A percentile compares a stretch with the other conserved stretches of the same genome.
Conservation (phyloP, 441 rosid species). For the Daphne laureola region DNA sequence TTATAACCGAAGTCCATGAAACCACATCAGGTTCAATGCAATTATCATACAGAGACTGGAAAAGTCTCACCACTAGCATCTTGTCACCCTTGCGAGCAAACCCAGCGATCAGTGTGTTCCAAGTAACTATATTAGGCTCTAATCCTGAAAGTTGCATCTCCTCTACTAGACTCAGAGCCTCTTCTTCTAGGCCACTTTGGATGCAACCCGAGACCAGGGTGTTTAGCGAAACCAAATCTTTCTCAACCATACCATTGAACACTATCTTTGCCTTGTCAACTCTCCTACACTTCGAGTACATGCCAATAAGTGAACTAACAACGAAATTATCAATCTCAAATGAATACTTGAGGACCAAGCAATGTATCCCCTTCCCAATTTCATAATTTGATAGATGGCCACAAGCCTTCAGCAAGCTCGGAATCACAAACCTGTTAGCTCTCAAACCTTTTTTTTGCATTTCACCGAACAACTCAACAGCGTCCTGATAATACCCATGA, state of each 20-base stretch:
- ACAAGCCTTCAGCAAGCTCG: constrained; percentile 70
- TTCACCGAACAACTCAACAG: constrained; percentile 31
- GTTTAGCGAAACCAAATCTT: constrained; percentile 62
- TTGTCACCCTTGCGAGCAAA: constrained; percentile 51
- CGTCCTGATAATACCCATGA: constrained; percentile 35
- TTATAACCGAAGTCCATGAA: constrained; percentile 73
- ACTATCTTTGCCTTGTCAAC: constrained; percentile 36
- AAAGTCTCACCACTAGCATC: constrained; percentile 32
- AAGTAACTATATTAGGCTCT: constrained; percentile 55
- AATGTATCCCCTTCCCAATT: constrained; percentile 51
- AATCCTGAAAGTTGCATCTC: constrained; percentile 28
- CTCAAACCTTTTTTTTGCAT: constrained; percentile 43
- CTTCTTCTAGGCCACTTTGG: constrained; percentile 31
- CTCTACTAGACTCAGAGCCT: constrained; percentile 53
- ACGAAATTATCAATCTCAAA: constrained; percentile 51
- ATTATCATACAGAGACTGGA: constrained; percentile 37
- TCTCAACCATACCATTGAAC: constrained; percentile 36
- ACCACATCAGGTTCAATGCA: constrained; percentile 64
- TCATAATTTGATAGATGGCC: constrained; percentile 37
- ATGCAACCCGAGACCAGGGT: constrained; percentile 69
- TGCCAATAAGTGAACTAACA: constrained; percentile 59
- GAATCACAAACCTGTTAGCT: constrained; percentile 48
- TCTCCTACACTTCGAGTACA: constrained; percentile 62
- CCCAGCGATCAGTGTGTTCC: constrained; percentile 64
- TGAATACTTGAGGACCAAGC: constrained; percentile 34